Base-by-base conservation (phyloP, 192 early-diverging fungal genomes). In the Diversispora epigaea region DNA sequence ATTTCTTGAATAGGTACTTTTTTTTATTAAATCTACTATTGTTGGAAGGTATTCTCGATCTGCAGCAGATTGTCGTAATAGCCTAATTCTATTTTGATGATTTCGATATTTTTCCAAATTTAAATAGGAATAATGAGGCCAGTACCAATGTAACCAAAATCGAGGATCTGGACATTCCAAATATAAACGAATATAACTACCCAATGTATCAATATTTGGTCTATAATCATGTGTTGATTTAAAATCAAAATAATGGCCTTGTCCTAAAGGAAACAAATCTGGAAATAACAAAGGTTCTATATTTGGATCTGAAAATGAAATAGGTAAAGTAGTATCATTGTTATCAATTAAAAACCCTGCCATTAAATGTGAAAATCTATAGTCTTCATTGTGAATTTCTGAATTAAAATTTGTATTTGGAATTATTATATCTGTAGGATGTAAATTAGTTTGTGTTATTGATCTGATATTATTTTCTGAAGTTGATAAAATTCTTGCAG, bases 321-420 rank as follows among this genome's bases (percentile, higher is more conserved):
- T 21, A 25, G 68, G 68, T 22, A 69, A 14, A 54, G 4, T 9
- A 15, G 22, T 69, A 54, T 0, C 15, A 66, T 69, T 14, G 0
- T 2, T 0, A 39, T 69, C n/a, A 12, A 17, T n/a, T 15, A 69
- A 5, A 17, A 69, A 69, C 4, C 68, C 49, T 32, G 40, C 47
- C 41, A 55, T 55, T 69, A 69, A 22, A 52, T 17, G 45, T 10
- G 47, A 25, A 11, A 52, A 68, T 15, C 54, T 22, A 15, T 19
- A 50, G 14, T 69, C 68, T 52, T 69, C 49, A 69, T 69, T 69
- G 9, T 69, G 68, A 3, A 69, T 55, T 54, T 69, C 68, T 15
- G 68, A 4, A 15, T 47, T 10, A 54, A 70, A 70, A 32, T 69
- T 8, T 39, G 12, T 3, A 39, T 22, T 19, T 11, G 68, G 32